Conservation (phyloP, 2,329 filamentous ascomycete genomes). For the Colletotrichum liriopes region DNA sequence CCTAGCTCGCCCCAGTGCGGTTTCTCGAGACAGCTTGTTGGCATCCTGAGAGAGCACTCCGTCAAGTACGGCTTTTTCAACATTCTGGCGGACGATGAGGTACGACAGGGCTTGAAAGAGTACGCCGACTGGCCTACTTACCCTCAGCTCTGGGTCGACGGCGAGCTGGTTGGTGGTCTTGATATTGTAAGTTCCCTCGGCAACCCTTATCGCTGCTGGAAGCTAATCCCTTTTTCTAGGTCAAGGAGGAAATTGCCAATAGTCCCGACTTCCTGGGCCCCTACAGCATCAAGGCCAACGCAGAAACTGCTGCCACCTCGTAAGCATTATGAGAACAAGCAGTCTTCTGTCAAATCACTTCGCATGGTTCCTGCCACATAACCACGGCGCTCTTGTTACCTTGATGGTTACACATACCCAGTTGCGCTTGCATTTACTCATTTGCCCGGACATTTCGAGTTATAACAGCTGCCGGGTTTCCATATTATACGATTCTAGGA, state of each 20-base stretch:
- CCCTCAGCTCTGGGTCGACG: slow-evolving; percentile 92
- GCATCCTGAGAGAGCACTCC: slow-evolving; percentile 86
- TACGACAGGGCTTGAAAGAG: slow-evolving; percentile 95
- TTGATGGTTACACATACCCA: slow-evolving; percentile 18
- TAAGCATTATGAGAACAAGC: slow-evolving; percentile 9
- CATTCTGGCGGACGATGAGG: slow-evolving; percentile 97
- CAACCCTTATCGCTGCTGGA: neutral
- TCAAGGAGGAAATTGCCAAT: slow-evolving; percentile 93
- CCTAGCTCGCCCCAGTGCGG: slow-evolving; percentile 90
- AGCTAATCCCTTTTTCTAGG: slow-evolving; percentile 63
- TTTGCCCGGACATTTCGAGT: neutral
- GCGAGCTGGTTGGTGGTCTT: slow-evolving; percentile 91
- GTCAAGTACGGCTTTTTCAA: slow-evolving; percentile 99
- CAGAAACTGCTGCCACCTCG: slow-evolving; percentile 55
- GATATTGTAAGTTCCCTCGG: slow-evolving; percentile 84
- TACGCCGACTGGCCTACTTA: slow-evolving; percentile 99
- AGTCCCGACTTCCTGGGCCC: slow-evolving; percentile 86
- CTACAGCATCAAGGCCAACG: slow-evolving; percentile 71
- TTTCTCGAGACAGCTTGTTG: slow-evolving; percentile 92
- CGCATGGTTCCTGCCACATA: neutral
- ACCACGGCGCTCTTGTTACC: slow-evolving; percentile 9
- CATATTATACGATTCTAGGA: neutral
- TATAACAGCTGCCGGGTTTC: neutral
- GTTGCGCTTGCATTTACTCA: slow-evolving; percentile 1
- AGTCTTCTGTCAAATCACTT: neutral